These are phyloP conservation scores for Cercospora zeina DNA, from an alignment of 2,329 filamentous ascomycete genomes.

Conservation along the genomic window DNA sequence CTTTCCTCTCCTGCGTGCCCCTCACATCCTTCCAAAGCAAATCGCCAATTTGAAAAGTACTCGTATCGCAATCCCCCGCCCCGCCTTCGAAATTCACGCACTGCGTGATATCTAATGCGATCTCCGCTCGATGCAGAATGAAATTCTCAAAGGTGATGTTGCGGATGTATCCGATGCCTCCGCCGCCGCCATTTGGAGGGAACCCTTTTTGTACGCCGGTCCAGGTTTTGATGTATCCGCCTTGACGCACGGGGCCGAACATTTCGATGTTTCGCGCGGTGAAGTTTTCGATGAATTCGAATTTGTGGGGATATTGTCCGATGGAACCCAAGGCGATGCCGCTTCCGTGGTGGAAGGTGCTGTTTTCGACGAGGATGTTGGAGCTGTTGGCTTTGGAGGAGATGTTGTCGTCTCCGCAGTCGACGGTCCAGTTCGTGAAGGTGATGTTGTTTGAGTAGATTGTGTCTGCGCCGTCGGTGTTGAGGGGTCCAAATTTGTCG, in stretches of 20 bases:
- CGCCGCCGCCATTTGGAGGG: constrained; percentile 54
- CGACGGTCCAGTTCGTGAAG: constrained; percentile 53
- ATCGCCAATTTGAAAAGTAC: constrained; percentile 45
- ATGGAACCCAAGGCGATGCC: constrained; percentile 62
- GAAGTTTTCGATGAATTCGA: constrained; percentile 55
- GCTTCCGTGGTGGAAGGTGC: constrained; percentile 52
- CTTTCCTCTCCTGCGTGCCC: constrained; percentile 34
- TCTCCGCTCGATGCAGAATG: constrained; percentile 27
- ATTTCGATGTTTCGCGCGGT: constrained; percentile 52
- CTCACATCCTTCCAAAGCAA: constrained; percentile 36
- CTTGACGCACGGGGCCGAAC: constrained; percentile 18
- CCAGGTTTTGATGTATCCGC: constrained; percentile 57
- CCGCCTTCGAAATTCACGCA: constrained; percentile 34
- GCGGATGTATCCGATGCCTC: constrained; percentile 51
- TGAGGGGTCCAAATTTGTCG: constrained; percentile 33
- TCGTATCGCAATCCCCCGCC: constrained; percentile 34
- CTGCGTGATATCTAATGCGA: constrained; percentile 35
- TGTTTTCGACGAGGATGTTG: constrained; percentile 55
- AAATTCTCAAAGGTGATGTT: constrained; percentile 44
- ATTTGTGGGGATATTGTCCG: constrained; percentile 54
- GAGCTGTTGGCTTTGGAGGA: constrained; percentile 58
- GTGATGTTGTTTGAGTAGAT: constrained; percentile 56
- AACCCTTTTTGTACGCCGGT: constrained; percentile 47
- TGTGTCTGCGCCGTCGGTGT: constrained; percentile 57
- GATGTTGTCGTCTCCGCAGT: constrained; percentile 58